Evolutionary conservation across 257 asterid genomes (phyloP), one percentile per base, ranked within the genome.

Genomic region (Nicotiana otophora): DNA sequence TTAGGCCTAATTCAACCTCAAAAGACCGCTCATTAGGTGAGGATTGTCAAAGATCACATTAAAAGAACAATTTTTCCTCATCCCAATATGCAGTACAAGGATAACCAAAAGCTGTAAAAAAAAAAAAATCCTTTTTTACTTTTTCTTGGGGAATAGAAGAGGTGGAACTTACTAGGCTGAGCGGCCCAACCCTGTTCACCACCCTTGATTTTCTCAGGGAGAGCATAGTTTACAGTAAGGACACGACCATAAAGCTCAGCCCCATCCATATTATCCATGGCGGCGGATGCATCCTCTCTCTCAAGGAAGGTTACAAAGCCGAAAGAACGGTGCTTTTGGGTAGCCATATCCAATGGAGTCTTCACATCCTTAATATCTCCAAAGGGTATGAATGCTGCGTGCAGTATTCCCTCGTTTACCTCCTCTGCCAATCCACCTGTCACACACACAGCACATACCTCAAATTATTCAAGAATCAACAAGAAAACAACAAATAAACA

Each of bases 201-300:
- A 23, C 98, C 98, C 97, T 95, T 95, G 83, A 95, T 95, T 39
- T 78, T 76, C 86, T 95, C 99, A 20, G 99, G 99, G 57, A 92
- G 91, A n/a, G 99, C 99, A 66, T 95, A 95, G 70, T 95, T 93
- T 30, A 95, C 99, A 67, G 99, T 95, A 48, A 95, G 92, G 9
- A 95, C 48, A 58, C 99, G 97, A 17, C 99, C 99, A 67, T 91
- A 95, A 19, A 95, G 97, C 87, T 95, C 99, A n/a, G 99, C 95
- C 16, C 99, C 99, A 82, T 95, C 99, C 98, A 95, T 92, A 78
- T 95, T 95, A 76, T 93, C 99, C 99, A 93, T 95, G 87, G 99
- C 99, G 85, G 99, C 91, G 64, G 94, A 84, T 62, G 98, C 98
- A 84, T 95, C 99, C 39, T 93, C 98, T 26, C 99, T 85, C 75